These are phyloP conservation scores for Lithocarpus polystachyus DNA, from an alignment of 306 rosid genomes.

Conservation along the genomic window DNA sequence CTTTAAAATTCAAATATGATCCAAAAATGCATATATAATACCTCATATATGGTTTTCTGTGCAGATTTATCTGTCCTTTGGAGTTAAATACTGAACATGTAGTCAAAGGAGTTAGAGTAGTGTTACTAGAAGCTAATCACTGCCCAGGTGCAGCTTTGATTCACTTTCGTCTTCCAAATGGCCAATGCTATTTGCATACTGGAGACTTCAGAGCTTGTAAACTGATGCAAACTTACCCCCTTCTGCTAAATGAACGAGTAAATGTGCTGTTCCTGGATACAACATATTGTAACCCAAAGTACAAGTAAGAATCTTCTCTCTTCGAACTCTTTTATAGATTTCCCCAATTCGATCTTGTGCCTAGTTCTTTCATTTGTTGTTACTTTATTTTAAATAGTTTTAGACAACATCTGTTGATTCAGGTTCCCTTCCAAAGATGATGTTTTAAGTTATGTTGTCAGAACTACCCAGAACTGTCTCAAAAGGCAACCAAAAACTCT, in stretches of 20 bases:
- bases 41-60: slow-evolving; percentile 13
- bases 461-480: slow-evolving; percentile 43
- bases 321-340: background rate
- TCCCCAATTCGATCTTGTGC: slow-evolving; percentile 3
- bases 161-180: slow-evolving; percentile 43
- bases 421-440: slow-evolving; percentile 52
- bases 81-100: slow-evolving; percentile 35
- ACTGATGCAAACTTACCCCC: slow-evolving; percentile 38
- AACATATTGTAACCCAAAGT: slow-evolving; percentile 55
- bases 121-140: slow-evolving; percentile 53
- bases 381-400: slow-evolving; percentile 6
- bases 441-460: slow-evolving; percentile 48
- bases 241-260: slow-evolving; percentile 38
- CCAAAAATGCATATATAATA: background rate
- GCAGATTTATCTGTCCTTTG: slow-evolving; percentile 42
- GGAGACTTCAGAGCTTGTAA: slow-evolving; percentile 56
- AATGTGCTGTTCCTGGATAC: slow-evolving; percentile 55
- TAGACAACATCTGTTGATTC: slow-evolving; percentile 26
- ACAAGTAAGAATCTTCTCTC: slow-evolving; percentile 34
- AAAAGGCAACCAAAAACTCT: slow-evolving; percentile 43
- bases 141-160: slow-evolving; percentile 63
- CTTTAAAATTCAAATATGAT: slow-evolving; percentile 7
- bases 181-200: slow-evolving; percentile 47
- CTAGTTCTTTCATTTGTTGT: slow-evolving; percentile 3
- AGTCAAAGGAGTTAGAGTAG: slow-evolving; percentile 46